A percentile compares a stretch with the other conserved stretches of the same genome.
phyloP scores from a whole-genome alignment of 1,139 yeast species.

The Hemisphaericaspora subhashii region DNA sequence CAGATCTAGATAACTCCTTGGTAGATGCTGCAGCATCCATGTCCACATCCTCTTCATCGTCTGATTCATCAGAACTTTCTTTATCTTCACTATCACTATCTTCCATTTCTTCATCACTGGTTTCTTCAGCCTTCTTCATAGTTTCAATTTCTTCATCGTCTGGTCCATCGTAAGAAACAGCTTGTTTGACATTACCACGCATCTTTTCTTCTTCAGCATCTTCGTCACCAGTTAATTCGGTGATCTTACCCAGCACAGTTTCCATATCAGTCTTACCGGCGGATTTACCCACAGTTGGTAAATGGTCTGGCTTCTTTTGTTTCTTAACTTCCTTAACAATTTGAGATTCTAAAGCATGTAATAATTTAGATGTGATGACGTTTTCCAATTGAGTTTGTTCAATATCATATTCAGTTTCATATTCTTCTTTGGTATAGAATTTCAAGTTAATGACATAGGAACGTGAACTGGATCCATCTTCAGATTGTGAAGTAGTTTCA shows the following conservation, averaged over 20 bases:
- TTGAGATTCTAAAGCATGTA: constrained; percentile 66
- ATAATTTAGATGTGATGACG: constrained; percentile 64
- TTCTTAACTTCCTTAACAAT: constrained; percentile 81
- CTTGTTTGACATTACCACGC: constrained; percentile 61
- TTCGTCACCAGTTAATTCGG: constrained; percentile 52
- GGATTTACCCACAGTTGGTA: constrained; percentile 74
- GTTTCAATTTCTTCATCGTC: constrained; percentile 91
- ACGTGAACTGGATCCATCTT: constrained; percentile 58
- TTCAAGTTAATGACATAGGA: constrained; percentile 72
- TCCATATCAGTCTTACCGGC: constrained; percentile 52
- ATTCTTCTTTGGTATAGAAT: constrained; percentile 77
- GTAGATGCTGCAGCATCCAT: constrained; percentile 19
- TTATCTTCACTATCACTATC: constrained; percentile 38
- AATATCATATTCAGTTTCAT: constrained; percentile 85
- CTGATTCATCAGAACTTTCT: constrained; percentile 16
- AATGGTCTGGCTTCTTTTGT: constrained; percentile 60
- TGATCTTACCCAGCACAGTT: constrained; percentile 35
- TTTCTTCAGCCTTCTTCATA: constrained; percentile 77
- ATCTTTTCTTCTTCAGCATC: constrained; percentile 58
- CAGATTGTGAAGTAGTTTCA: constrained; percentile 72
- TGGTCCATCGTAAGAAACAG: constrained; percentile 91
- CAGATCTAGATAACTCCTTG: constrained; percentile 51
- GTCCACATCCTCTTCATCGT: constrained; percentile 24
- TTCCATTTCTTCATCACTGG: constrained; percentile 60
- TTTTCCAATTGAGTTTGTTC: constrained; percentile 75